Percentiles rank a stretch among this genome's conserved stretches.
Evolutionary conservation across 78 protist genomes (phyloP).

Genomic region (Chrysochromulina parva): DNA sequence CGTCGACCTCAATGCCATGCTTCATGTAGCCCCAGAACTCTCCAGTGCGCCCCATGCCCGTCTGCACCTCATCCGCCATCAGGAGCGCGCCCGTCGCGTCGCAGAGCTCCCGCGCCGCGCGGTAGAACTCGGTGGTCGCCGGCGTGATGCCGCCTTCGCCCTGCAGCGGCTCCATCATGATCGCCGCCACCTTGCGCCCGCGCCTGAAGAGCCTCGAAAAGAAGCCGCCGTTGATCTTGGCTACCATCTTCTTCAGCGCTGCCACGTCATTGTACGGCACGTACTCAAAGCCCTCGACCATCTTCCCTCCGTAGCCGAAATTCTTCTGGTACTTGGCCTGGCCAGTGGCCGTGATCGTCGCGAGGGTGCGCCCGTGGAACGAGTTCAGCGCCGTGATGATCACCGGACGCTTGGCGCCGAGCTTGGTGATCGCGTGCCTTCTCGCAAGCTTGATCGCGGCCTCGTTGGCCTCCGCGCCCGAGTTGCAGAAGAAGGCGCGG

Average conservation of each 20-base stretch:
- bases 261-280: background rate
- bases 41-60: constrained; percentile 15
- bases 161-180: constrained; percentile 18
- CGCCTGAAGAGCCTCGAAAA: background rate
- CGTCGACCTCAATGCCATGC: background rate
- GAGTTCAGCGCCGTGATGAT: background rate
- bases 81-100: constrained; percentile 11
- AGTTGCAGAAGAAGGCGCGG: constrained; percentile 31
- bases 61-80: constrained; percentile 18
- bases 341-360: constrained; percentile 18
- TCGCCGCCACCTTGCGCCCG: background rate
- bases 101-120: background rate
- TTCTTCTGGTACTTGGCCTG: background rate
- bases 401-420: background rate
- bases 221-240: too few species aligned
- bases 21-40: background rate
- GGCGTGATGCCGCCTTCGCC: constrained; percentile 28
- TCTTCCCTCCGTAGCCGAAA: background rate
- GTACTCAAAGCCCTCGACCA: background rate
- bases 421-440: background rate
- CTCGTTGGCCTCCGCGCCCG: constrained; percentile 40
- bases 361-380: constrained; percentile 38
- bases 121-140: background rate
- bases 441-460: constrained; percentile 31
- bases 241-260: too few species aligned